phyloP scores from a whole-genome alignment of 2,329 filamentous ascomycete species.

The Rhexocercosporidium sp. region DNA sequence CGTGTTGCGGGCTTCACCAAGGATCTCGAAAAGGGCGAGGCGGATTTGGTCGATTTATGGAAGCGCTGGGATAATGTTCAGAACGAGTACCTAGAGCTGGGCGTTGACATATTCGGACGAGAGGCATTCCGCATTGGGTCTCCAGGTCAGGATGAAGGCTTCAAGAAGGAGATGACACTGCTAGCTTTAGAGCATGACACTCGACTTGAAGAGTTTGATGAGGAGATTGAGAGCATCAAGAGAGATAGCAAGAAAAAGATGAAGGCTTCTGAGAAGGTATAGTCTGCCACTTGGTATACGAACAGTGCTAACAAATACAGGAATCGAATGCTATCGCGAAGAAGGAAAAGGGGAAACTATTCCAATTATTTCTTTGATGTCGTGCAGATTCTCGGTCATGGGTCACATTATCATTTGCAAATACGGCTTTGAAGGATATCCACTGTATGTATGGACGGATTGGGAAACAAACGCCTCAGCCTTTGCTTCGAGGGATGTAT shows the following conservation, averaged over 20 bases:
- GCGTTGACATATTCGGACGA: constrained; percentile 27
- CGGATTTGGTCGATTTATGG: constrained; percentile 36
- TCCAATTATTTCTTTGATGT: constrained; percentile 9
- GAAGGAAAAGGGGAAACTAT: constrained; percentile 25
- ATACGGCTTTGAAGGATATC: background rate
- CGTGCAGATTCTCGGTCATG: background rate
- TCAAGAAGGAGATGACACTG: constrained; percentile 32
- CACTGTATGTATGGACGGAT: background rate
- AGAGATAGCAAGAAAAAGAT: constrained; percentile 30
- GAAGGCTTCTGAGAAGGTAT: constrained; percentile 39
- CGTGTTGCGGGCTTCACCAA: constrained; percentile 31
- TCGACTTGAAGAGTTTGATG: constrained; percentile 28
- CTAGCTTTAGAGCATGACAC: constrained; percentile 30
- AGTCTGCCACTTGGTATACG: background rate
- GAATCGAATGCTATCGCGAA: constrained; percentile 26
- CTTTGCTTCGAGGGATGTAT: background rate
- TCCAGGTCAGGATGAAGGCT: constrained; percentile 20
- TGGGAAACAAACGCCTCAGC: background rate
- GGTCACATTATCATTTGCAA: background rate
- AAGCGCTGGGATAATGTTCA: constrained; percentile 38
- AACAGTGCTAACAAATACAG: constrained; percentile 19
- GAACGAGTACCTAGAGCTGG: constrained; percentile 35
- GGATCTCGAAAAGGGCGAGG: constrained; percentile 31
- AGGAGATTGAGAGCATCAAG: constrained; percentile 32
- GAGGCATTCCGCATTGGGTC: constrained; percentile 22